phyloP scores from a whole-genome alignment of 768 basidiomycete species.

The Rhodotorula graminis region DNA sequence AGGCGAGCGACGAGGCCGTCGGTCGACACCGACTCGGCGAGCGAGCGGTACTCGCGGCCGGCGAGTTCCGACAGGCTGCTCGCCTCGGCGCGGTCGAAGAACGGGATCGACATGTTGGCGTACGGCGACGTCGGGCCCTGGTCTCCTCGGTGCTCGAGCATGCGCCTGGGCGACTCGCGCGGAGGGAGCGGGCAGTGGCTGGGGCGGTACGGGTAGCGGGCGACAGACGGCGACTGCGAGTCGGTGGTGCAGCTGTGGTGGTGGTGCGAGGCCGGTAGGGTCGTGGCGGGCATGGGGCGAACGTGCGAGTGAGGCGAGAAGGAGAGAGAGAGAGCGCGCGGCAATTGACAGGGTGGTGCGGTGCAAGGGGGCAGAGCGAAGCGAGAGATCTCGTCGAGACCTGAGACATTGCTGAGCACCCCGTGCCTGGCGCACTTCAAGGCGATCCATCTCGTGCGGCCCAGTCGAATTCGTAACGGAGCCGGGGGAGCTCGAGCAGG shows the following conservation, averaged over 20 bases:
- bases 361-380: no score
- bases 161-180: background rate
- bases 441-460: no score
- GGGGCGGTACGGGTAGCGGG: background rate
- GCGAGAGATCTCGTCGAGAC: no score
- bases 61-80: background rate
- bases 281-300: no score
- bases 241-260: background rate
- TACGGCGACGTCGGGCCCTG: constrained; percentile 4
- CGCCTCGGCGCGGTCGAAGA: background rate
- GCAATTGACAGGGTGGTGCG: no score
- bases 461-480: no score
- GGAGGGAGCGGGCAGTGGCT: background rate
- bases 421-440: no score
- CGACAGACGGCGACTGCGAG: background rate
- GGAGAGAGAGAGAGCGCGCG: no score
- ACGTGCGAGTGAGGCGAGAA: no score
- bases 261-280: no score
- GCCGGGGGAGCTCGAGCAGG: no score
- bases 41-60: background rate
- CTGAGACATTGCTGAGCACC: no score
- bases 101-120: constrained; percentile 11
- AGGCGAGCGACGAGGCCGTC: constrained; percentile 10
- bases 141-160: background rate
- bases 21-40: background rate